These are phyloP conservation scores for Aspergillus ellipticus DNA, from an alignment of 495 filamentous ascomycete species.

Conservation along the genomic window DNA sequence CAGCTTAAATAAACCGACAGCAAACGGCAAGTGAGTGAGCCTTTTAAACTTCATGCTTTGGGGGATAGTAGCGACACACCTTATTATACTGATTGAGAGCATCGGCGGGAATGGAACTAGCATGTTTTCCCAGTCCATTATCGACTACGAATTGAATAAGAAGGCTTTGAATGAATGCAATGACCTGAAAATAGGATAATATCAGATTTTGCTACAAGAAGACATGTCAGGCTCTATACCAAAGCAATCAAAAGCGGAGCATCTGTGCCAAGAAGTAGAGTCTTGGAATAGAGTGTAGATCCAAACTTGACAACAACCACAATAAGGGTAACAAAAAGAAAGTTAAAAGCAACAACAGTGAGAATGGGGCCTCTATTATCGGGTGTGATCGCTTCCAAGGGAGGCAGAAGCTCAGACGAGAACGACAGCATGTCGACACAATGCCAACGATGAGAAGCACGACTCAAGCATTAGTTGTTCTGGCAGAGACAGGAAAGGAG, in stretches of 20 bases:
- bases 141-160: not conserved
- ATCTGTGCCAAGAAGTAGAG: not conserved
- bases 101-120: not conserved
- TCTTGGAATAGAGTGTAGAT: not conserved
- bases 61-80: not conserved
- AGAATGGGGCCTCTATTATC: not conserved
- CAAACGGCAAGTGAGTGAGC: not conserved
- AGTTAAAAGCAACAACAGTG: not conserved
- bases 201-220: not conserved
- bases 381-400: not conserved
- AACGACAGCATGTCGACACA: not conserved
- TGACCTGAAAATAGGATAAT: not conserved
- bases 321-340: not conserved
- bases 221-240: not conserved
- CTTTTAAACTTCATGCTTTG: not conserved
- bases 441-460: not conserved
- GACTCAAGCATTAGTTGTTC: not conserved
- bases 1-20: not conserved
- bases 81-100: not conserved
- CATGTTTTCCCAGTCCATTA: not conserved
- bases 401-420: not conserved
- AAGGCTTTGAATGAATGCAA: not conserved
- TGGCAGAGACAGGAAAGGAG: not conserved
- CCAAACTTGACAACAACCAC: not conserved
- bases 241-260: not conserved